These are phyloP conservation scores for Geotrichum klebahnii DNA, from an alignment of 1,139 yeast genomes.

Conservation along the genomic window DNA sequence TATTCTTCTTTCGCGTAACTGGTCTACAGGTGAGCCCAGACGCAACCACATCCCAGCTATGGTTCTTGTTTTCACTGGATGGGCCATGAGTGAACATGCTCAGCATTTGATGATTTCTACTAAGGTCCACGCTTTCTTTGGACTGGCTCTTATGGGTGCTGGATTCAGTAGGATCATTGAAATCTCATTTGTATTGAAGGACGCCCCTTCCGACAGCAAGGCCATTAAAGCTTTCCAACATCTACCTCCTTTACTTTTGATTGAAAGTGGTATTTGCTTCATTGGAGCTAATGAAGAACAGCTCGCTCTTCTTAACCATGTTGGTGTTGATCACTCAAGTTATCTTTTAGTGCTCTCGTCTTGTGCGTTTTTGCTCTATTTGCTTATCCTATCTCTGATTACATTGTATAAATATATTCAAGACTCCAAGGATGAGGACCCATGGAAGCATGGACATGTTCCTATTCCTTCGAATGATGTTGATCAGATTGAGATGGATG, in stretches of 20 bases:
- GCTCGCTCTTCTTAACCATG: slow-evolving; percentile 59
- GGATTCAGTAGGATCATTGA: slow-evolving; percentile 73
- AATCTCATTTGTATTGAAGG: slow-evolving; percentile 61
- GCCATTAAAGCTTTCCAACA: slow-evolving; percentile 70
- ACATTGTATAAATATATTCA: slow-evolving; percentile 45
- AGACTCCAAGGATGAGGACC: slow-evolving; percentile 2
- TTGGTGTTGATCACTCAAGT: slow-evolving; percentile 81
- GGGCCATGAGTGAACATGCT: slow-evolving; percentile 86
- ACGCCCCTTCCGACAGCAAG: slow-evolving; percentile 44
- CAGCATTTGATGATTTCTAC: slow-evolving; percentile 74
- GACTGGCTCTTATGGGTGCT: slow-evolving; percentile 71
- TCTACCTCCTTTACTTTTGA: slow-evolving; percentile 72
- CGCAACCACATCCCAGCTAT: slow-evolving; percentile 78
- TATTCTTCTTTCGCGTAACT: slow-evolving; percentile 52
- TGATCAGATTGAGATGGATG: slow-evolving; percentile 21
- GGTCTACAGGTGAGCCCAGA: slow-evolving; percentile 30
- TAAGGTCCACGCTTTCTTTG: slow-evolving; percentile 82
- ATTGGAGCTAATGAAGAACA: slow-evolving; percentile 95
- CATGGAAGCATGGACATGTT: slow-evolving; percentile 22
- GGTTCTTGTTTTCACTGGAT: slow-evolving; percentile 80
- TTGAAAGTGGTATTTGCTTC: slow-evolving; percentile 73
- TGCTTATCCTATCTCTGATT: slow-evolving; percentile 59
- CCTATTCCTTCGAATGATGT: slow-evolving; percentile 19
- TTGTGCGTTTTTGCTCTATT: slow-evolving; percentile 66
- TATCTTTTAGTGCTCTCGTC: slow-evolving; percentile 70